These are phyloP conservation scores for Venturia aucupariae DNA, from an alignment of 2,329 filamentous ascomycete genomes.

Conservation along the genomic window DNA sequence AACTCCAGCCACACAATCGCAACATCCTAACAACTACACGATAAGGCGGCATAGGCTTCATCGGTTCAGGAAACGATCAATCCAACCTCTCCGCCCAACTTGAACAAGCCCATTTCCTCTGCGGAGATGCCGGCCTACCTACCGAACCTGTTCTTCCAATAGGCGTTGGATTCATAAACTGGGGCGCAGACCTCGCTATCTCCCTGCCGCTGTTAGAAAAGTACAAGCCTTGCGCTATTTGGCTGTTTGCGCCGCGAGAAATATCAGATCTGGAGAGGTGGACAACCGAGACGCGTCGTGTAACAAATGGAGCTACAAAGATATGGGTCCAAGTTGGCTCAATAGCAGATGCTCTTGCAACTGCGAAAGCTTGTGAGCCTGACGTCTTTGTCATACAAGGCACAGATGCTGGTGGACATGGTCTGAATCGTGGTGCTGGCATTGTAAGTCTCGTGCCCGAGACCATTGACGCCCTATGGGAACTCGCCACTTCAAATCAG, in stretches of 20 bases:
- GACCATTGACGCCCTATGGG: conserved; percentile 39
- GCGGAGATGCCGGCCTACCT: conserved; percentile 10
- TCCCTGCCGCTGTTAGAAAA: conserved; percentile 42
- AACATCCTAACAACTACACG: neutral
- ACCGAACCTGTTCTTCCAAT: conserved; percentile 35
- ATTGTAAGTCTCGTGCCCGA: conserved; percentile 51
- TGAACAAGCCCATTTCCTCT: conserved; percentile 18
- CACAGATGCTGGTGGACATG: conserved; percentile 56
- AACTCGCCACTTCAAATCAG: conserved; percentile 23
- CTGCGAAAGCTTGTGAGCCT: conserved; percentile 36
- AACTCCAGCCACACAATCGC: neutral
- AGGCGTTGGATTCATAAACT: conserved; percentile 55
- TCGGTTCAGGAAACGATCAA: conserved; percentile 35
- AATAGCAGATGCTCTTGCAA: conserved; percentile 45
- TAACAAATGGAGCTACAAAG: conserved; percentile 30
- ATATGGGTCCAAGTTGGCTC: conserved; percentile 56
- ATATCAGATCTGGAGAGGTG: conserved; percentile 27
- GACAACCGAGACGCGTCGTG: conserved; percentile 24
- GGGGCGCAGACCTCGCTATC: conserved; percentile 35
- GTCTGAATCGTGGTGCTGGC: conserved; percentile 45
- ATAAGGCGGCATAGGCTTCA: conserved; percentile 38
- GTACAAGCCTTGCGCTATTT: conserved; percentile 50
- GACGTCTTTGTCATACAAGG: conserved; percentile 56
- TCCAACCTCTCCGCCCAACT: conserved; percentile 27
- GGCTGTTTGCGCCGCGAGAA: conserved; percentile 55